phyloP scores from a whole-genome alignment of 768 basidiomycete genomes.

The Ramaria sp. region DNA sequence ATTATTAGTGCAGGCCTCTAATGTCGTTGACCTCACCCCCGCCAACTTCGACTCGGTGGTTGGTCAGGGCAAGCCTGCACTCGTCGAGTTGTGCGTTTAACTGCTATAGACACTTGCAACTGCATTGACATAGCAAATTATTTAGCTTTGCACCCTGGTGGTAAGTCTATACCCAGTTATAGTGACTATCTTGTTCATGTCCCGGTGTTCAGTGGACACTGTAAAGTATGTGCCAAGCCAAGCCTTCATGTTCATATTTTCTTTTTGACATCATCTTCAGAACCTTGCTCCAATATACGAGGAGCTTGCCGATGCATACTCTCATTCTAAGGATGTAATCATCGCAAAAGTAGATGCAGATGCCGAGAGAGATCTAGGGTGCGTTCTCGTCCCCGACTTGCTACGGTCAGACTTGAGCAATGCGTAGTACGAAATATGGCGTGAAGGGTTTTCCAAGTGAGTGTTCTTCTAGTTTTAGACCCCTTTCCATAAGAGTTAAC shows the following conservation, averaged over 20 bases:
- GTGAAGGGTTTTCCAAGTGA: slow-evolving; percentile 81
- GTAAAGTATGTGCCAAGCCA: slow-evolving; percentile 47
- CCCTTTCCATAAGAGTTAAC: slow-evolving; percentile 10
- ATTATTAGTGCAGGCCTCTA: slow-evolving; percentile 42
- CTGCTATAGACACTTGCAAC: not conserved
- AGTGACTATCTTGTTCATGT: not conserved
- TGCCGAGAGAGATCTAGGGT: slow-evolving; percentile 65
- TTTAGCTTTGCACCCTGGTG: slow-evolving; percentile 82
- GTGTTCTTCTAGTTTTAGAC: slow-evolving; percentile 21
- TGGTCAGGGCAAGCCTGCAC: slow-evolving; percentile 70
- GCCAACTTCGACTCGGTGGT: slow-evolving; percentile 66
- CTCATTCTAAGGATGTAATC: slow-evolving; percentile 64
- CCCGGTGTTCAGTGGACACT: slow-evolving; percentile 54
- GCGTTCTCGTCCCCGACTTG: slow-evolving; percentile 12
- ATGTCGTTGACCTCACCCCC: slow-evolving; percentile 70
- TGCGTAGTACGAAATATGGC: slow-evolving; percentile 33
- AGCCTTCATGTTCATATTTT: not conserved
- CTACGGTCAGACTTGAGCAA: not conserved
- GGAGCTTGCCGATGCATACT: slow-evolving; percentile 80
- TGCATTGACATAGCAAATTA: not conserved
- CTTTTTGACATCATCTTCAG: slow-evolving; percentile 25
- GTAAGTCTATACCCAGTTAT: slow-evolving; percentile 29
- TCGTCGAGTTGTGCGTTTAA: slow-evolving; percentile 79
- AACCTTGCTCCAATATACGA: slow-evolving; percentile 85
- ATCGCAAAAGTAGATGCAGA: slow-evolving; percentile 93